Evolutionary conservation across 176 grass and related monocot genomes (phyloP), one percentile per base, ranked within the genome.

Genomic region (Panicum miliaceum): DNA sequence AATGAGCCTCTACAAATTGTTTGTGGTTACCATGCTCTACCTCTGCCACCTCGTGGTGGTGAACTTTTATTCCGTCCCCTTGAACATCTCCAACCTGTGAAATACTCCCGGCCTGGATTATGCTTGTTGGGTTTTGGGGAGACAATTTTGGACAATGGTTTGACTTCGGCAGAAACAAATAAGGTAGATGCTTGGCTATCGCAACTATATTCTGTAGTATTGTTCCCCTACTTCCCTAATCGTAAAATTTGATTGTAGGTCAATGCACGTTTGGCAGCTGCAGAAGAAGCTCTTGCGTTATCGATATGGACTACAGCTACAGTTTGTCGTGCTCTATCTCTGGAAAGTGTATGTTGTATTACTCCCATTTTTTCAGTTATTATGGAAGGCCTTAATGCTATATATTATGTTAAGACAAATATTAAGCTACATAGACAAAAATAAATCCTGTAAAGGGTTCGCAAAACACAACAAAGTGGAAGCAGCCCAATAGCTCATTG

Each of bases 1-100:
- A 96, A 98, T 83, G 96, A 96, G 69, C 85, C 93, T 52, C 83
- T 98, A 74, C 93, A 96, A 73, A 98, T 98, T 84, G 89, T 98
- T 85, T 98, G 96, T 92, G 93, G 93, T 43, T 98, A 98, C 83
- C 96, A 96, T 92, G 65, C 81, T 75, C 89, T 96, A 84, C 73
- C 80, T 75, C 70, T 98, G 80, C 96, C 96, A 82, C 89, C 85
- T 80, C 76, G 81, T 69, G 96, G 96, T 74, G 89, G 83, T 73
- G 93, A 95, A 89, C 81, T 96, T 85, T 78, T 98, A 81, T 98
- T 98, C 70, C 85, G 91, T 59, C 96, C 96, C 27, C 85, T 95
- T 64, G 87, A 96, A 73, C 91, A 98, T 94, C 86, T 98, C 53
- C 96, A 96, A 43, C 91, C 93, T 29, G 83, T 98, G 70, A 96